Evolutionary conservation across 2,329 filamentous ascomycete species (phyloP).

Genomic region (Cordyceps javanica): DNA sequence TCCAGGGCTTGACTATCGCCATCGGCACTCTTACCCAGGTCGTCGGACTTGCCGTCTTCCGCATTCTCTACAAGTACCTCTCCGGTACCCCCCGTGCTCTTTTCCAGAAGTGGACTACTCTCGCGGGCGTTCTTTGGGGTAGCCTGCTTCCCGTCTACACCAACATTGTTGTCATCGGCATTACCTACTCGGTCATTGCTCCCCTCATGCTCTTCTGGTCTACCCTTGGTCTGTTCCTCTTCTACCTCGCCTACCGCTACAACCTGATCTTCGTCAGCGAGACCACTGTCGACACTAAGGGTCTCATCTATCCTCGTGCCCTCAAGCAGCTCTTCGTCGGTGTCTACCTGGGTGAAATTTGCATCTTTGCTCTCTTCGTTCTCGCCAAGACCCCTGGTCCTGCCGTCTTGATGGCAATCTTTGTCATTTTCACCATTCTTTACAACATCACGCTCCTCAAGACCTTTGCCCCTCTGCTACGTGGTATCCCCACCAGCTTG

Average conservation of each 20-base stretch:
- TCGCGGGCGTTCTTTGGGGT: constrained; percentile 69
- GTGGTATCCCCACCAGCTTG: constrained; percentile 61
- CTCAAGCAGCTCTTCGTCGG: constrained; percentile 81
- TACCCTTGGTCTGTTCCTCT: constrained; percentile 66
- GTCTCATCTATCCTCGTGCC: constrained; percentile 79
- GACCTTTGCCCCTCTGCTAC: constrained; percentile 64
- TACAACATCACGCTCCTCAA: constrained; percentile 68
- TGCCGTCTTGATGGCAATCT: constrained; percentile 66
- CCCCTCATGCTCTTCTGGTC: constrained; percentile 79
- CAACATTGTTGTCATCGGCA: constrained; percentile 64
- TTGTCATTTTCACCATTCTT: constrained; percentile 68
- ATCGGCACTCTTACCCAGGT: constrained; percentile 66
- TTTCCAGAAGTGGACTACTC: constrained; percentile 64
- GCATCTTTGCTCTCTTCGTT: constrained; percentile 74
- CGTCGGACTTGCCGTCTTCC: constrained; percentile 58
- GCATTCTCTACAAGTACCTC: constrained; percentile 61
- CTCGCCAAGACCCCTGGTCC: constrained; percentile 63
- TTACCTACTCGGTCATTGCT: constrained; percentile 79
- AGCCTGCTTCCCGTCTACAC: constrained; percentile 70
- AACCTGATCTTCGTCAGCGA: constrained; percentile 79
- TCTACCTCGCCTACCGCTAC: constrained; percentile 83
- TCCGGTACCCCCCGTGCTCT: constrained; percentile 73
- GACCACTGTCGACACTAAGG: constrained; percentile 76
- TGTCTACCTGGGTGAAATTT: constrained; percentile 73
- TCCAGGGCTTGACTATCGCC: constrained; percentile 77